These are phyloP conservation scores for Aspergillus sp. DNA, from an alignment of 2,329 filamentous ascomycete species.

Conservation along the genomic window DNA sequence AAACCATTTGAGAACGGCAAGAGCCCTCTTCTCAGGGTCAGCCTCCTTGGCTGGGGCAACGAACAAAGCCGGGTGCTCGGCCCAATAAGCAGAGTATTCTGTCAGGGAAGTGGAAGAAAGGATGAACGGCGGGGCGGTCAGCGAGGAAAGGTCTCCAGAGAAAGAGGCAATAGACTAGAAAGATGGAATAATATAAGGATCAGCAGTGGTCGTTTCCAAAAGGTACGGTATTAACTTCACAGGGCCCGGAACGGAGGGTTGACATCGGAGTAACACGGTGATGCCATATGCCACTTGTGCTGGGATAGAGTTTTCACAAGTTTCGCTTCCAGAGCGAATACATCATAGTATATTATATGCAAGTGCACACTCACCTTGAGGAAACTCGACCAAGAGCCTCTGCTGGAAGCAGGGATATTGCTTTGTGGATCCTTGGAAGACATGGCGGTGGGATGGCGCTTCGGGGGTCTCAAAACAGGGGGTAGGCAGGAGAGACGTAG, in stretches of 20 bases:
- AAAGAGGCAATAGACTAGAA: constrained; percentile 65
- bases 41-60: constrained; percentile 73
- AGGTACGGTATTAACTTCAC: not conserved
- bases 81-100: constrained; percentile 79
- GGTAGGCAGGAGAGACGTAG: not conserved
- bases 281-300: not conserved
- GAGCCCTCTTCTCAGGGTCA: constrained; percentile 72
- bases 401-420: constrained; percentile 36
- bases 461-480: not conserved
- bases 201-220: not conserved
- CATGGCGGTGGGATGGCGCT: constrained; percentile 10
- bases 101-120: constrained; percentile 70
- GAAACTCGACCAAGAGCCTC: constrained; percentile 43
- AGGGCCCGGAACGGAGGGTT: not conserved
- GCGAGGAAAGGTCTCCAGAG: constrained; percentile 71
- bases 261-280: not conserved
- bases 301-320: not conserved
- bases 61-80: constrained; percentile 69
- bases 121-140: constrained; percentile 77
- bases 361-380: constrained; percentile 32
- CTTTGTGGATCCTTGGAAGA: constrained; percentile 36
- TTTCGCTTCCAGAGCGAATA: not conserved
- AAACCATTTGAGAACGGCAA: constrained; percentile 95
- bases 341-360: not conserved
- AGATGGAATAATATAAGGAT: not conserved